These are phyloP conservation scores for Dipodascopsis uninucleata DNA, from an alignment of 805 yeast genomes.

Conservation along the genomic window DNA sequence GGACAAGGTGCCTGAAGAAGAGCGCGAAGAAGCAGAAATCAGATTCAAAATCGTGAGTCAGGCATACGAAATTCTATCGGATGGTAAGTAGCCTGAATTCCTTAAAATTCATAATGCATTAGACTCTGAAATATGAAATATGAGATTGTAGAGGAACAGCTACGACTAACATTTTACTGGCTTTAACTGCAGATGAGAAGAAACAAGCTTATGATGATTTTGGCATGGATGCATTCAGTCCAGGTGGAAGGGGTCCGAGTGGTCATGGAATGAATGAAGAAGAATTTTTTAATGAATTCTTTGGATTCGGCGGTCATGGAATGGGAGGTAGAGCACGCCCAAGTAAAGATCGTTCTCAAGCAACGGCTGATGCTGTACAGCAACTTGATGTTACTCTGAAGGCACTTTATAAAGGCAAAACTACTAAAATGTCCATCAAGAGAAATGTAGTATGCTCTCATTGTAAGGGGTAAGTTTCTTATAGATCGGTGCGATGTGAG, in stretches of 20 bases:
- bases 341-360: constrained; percentile 31
- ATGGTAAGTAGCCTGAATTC: constrained; percentile 41
- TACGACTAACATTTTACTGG: constrained; percentile 10
- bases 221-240: constrained; percentile 31
- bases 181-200: constrained; percentile 28
- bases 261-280: constrained; percentile 40
- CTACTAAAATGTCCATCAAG: constrained; percentile 65
- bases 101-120: background rate
- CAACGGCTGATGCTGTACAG: constrained; percentile 67
- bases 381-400: constrained; percentile 62
- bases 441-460: constrained; percentile 67
- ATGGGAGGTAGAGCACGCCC: constrained; percentile 28
- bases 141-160: background rate
- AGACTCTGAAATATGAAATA: no score
- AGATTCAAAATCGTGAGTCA: constrained; percentile 78
- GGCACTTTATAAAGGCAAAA: constrained; percentile 77
- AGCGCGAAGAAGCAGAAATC: constrained; percentile 65
- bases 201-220: constrained; percentile 39
- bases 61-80: constrained; percentile 80
- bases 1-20: constrained; percentile 75
- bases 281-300: constrained; percentile 74
- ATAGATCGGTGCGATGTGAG: no score
- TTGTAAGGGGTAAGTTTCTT: constrained; percentile 55
- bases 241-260: constrained; percentile 41
- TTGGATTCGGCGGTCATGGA: constrained; percentile 38